Percentiles rank a stretch among this genome's conserved stretches.
Conservation (phyloP, 163 green algal genomes). For the Chloromonas sp. region DNA sequence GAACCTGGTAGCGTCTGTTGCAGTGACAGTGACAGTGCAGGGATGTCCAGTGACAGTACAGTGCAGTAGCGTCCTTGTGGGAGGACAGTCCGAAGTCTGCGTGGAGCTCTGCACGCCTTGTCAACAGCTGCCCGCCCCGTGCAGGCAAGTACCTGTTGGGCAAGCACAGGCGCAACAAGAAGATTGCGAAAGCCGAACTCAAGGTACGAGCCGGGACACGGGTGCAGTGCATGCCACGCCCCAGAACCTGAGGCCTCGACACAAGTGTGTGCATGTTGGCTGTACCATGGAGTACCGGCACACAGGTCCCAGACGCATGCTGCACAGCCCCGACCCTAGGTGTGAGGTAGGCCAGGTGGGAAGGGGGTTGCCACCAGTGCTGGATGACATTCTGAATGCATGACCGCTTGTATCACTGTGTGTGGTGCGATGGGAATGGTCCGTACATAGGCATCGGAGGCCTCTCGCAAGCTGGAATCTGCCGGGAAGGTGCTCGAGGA, state of each 20-base stretch:
- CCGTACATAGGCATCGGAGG: neutral
- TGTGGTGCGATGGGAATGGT: neutral
- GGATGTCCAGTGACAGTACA: no score
- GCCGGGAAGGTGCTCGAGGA: neutral
- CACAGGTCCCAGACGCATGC: neutral
- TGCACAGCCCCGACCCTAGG: neutral
- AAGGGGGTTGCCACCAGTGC: neutral
- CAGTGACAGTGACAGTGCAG: no score
- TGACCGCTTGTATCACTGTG: neutral
- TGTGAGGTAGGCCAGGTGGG: neutral
- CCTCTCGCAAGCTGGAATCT: neutral
- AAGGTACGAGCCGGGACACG: neutral
- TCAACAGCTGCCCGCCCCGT: no score
- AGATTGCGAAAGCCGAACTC: neutral
- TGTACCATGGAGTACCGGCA: neutral
- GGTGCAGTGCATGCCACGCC: neutral
- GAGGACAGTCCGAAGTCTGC: no score
- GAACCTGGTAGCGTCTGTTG: no score
- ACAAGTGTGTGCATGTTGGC: neutral
- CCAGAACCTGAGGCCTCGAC: no score
- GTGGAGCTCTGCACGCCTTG: no score
- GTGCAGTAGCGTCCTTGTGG: no score
- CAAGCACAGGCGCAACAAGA: neutral
- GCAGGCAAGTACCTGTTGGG: neutral
- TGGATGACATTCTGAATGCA: neutral